phyloP scores from a whole-genome alignment of 768 basidiomycete genomes.

The Steccherinum ochraceum region DNA sequence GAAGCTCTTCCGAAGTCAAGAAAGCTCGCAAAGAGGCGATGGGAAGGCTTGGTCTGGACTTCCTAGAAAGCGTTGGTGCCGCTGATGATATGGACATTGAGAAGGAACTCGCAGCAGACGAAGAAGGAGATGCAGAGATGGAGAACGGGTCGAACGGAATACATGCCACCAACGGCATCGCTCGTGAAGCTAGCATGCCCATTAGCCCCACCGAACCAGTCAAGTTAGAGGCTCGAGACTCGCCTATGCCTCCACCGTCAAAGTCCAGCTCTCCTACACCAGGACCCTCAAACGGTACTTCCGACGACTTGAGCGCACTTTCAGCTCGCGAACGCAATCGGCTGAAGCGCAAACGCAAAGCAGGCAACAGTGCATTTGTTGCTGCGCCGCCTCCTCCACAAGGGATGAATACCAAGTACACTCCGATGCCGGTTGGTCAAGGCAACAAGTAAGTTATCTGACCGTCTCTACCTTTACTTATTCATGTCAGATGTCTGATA shows the following conservation, averaged over 20 bases:
- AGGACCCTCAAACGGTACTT: conserved; percentile 17
- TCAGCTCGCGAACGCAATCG: conserved; percentile 93
- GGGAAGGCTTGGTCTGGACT: conserved; percentile 81
- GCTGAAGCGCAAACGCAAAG: conserved; percentile 90
- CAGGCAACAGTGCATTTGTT: conserved; percentile 78
- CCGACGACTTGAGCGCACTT: conserved; percentile 49
- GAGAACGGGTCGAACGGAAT: conserved; percentile 30
- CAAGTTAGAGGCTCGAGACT: conserved; percentile 17
- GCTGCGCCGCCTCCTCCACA: conserved; percentile 60
- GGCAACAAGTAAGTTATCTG: conserved; percentile 46
- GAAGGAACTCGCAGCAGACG: conserved; percentile 68
- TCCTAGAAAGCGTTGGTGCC: conserved; percentile 64
- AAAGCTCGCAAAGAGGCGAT: conserved; percentile 87
- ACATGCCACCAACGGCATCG: conserved; percentile 25
- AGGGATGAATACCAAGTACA: conserved; percentile 54
- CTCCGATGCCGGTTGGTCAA: conserved; percentile 46
- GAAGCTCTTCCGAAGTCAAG: conserved; percentile 74
- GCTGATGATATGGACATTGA: conserved; percentile 83
- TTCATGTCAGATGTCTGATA: not conserved
- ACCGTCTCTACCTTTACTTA: not conserved
- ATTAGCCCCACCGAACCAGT: conserved; percentile 4
- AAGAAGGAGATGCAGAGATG: conserved; percentile 37
- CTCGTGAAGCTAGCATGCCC: conserved; percentile 37
- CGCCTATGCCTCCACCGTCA: conserved; percentile 34
- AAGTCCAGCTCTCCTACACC: conserved; percentile 34